Base-by-base conservation (phyloP, 129 eudicot genomes). In the Cynara cardunculus region DNA sequence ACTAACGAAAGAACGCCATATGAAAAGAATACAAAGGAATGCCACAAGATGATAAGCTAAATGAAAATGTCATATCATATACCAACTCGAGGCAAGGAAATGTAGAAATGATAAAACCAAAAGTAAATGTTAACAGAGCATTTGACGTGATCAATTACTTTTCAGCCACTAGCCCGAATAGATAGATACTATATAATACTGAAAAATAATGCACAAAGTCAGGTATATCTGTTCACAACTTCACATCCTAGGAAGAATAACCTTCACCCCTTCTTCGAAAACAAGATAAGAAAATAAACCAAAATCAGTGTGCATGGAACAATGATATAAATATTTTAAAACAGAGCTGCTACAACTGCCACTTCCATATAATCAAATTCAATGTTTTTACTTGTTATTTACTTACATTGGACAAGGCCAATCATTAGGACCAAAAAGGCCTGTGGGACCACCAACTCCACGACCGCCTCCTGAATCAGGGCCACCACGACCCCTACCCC, bases 401-500 rank as follows among this genome's bases (percentile, higher is more conserved):
- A 71, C 99, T 92, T 87, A 95, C 99, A 95, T 95, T 65, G 99
- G 99, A 82, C 99, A 95, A 71, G 97, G 77, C 99, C 98, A 95
- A 83, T 95, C 99, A 85, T 90, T 90, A 66, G 99, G 99, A 88
- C 99, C 99, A 88, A 95, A 95, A 77, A 95, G 97, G 25, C 97
- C 98, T 7, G 94, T 83, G 65, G 98, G 87, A 82, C 89, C 91
- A 64, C 94, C 89, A 28, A 69, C 90, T 44, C 80, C 92, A 76
- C 97, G 97, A 28, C 83, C 87, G 31, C 91, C 91, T 61, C 91
- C 92, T 13, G 87, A 72, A 66, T 92, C 99, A 49, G 84, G 68
- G 31, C 85, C 89, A 71, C 97, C 94, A 67, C 97, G 94, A 30
- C 99, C 99, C 82, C 92, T 89, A 24, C 99, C 99, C 69, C 97